phyloP scores from a whole-genome alignment of 148 eudicot genomes.

The Fagopyrum homotropicum region DNA sequence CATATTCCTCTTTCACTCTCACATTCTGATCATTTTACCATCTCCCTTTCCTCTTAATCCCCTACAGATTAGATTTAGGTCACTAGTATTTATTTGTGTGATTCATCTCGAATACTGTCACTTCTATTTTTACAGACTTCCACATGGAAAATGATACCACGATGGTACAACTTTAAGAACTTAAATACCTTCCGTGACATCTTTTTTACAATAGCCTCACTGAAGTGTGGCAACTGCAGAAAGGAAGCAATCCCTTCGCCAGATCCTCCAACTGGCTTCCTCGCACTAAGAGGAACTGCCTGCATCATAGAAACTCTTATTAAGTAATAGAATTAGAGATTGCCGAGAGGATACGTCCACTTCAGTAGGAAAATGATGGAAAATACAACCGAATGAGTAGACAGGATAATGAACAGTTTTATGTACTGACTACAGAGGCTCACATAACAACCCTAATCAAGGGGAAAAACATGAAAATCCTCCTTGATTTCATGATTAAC shows the following conservation, averaged over 20 bases:
- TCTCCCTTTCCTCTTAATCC: neutral
- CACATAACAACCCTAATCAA: neutral
- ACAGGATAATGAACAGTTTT: neutral
- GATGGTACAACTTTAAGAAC: neutral
- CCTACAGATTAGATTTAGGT: neutral
- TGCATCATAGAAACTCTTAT: conserved; percentile 7
- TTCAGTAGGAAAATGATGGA: neutral
- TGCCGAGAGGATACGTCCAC: neutral
- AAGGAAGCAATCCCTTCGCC: conserved; percentile 49
- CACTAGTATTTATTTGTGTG: neutral
- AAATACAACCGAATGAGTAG: neutral
- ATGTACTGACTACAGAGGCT: neutral
- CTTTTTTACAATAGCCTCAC: conserved; percentile 42
- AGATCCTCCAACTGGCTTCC: conserved; percentile 37
- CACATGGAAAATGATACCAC: neutral
- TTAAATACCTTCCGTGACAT: conserved; percentile 38
- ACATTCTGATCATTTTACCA: neutral
- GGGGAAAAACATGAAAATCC: neutral
- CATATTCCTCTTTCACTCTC: neutral
- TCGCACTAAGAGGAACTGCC: conserved; percentile 57
- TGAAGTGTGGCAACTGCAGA: conserved; percentile 59
- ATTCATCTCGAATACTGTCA: neutral
- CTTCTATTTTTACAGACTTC: neutral
- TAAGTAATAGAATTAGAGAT: neutral
- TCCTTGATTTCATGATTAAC: neutral